phyloP scores from a whole-genome alignment of 164 flowering plant genomes.

The Aristolochia contorta region DNA sequence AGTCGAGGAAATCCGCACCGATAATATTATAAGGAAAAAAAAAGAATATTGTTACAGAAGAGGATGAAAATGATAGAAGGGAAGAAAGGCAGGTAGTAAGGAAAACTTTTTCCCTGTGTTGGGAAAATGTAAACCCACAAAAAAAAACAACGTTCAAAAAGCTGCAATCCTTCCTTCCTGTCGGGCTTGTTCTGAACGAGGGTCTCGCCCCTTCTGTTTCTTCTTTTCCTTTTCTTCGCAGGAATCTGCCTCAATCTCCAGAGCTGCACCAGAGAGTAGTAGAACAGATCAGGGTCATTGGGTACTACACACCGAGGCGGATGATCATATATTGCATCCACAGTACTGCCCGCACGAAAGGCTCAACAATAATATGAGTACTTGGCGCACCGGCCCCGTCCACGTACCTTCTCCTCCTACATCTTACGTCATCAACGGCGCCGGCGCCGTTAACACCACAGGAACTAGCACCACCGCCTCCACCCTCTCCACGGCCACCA shows the following conservation, averaged over 20 bases:
- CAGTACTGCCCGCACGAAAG: constrained; percentile 22
- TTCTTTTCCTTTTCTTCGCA: constrained; percentile 17
- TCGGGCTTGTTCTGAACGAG: constrained; percentile 35
- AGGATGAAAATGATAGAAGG: constrained; percentile 5
- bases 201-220: constrained; percentile 17
- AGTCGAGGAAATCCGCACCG: background rate
- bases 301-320: constrained; percentile 35
- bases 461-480: background rate
- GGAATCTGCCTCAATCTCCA: constrained; percentile 36
- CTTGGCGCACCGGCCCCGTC: constrained; percentile 52
- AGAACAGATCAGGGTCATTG: constrained; percentile 35
- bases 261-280: constrained; percentile 34
- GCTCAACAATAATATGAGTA: constrained; percentile 29
- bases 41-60: background rate
- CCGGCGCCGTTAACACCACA: constrained; percentile 7
- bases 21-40: background rate
- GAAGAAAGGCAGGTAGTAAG: constrained; percentile 10
- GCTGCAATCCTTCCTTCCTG: constrained; percentile 75
- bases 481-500: background rate
- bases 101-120: constrained; percentile 33
- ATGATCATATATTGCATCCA: constrained; percentile 36
- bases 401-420: constrained; percentile 26
- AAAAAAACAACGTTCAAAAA: constrained; percentile 34
- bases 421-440: constrained; percentile 13
- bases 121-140: constrained; percentile 39